Evolutionary conservation across 2,329 filamentous ascomycete genomes (phyloP).

Genomic region (Lomentospora prolificans): DNA sequence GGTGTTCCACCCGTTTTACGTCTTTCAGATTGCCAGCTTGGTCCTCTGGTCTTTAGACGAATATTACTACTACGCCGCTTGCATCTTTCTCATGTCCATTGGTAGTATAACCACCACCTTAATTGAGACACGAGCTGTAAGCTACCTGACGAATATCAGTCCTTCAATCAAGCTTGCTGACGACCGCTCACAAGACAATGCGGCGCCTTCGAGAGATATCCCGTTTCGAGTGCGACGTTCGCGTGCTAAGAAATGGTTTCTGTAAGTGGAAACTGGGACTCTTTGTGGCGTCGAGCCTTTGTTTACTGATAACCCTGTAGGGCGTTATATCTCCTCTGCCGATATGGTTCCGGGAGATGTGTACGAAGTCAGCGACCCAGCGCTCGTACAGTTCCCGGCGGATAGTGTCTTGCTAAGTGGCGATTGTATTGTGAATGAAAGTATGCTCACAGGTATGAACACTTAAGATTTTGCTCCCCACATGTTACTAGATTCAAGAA

Average conservation of each 20-base stretch:
- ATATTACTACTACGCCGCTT: slow-evolving; percentile 95
- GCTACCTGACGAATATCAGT: slow-evolving; percentile 15
- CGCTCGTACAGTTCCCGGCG: slow-evolving; percentile 76
- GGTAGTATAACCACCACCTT: slow-evolving; percentile 86
- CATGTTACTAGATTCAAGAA: too few relatives aligned
- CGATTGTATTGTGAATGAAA: slow-evolving; percentile 98
- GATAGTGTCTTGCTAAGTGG: slow-evolving; percentile 86
- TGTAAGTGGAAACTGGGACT: slow-evolving; percentile 43
- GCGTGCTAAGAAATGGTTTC: slow-evolving; percentile 88
- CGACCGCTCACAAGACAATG: slow-evolving; percentile 58
- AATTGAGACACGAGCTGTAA: slow-evolving; percentile 73
- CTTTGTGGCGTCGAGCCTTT: not conserved
- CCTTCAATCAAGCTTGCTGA: not conserved
- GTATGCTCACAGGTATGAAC: slow-evolving; percentile 84
- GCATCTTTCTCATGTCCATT: slow-evolving; percentile 90
- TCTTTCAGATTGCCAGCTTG: slow-evolving; percentile 93
- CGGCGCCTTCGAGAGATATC: slow-evolving; percentile 82
- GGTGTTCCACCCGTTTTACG: slow-evolving; percentile 95
- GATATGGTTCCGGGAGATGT: slow-evolving; percentile 93
- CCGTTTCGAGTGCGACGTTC: slow-evolving; percentile 87
- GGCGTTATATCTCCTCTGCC: slow-evolving; percentile 74
- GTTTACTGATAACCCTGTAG: slow-evolving; percentile 24
- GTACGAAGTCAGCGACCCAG: slow-evolving; percentile 93
- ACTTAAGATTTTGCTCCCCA: too few relatives aligned
- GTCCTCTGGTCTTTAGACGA: slow-evolving; percentile 90